phyloP scores from a whole-genome alignment of 1,139 yeast genomes.

The Nakaseomyces delphensis region DNA sequence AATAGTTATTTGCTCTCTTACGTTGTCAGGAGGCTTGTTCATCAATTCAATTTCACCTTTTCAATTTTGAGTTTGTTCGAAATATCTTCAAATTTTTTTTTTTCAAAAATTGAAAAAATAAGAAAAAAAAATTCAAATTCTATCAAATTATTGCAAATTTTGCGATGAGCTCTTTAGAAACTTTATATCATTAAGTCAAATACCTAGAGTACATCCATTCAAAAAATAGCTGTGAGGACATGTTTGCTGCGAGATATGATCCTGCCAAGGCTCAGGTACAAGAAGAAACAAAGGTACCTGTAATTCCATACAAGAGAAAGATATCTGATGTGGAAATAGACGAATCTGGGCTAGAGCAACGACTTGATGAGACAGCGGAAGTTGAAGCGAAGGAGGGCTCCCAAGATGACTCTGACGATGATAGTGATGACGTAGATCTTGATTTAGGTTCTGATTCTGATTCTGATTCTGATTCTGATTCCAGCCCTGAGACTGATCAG shows the following conservation, averaged over 20 bases:
- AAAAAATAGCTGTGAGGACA: no score
- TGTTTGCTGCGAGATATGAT: constrained; percentile 62
- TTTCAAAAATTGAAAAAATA: no score
- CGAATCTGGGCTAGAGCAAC: constrained; percentile 10
- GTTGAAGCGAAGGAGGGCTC: constrained; percentile 12
- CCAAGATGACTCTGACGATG: not conserved
- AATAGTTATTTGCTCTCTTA: no score
- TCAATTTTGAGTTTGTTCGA: no score
- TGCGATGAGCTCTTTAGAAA: constrained; percentile 5
- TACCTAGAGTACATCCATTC: no score
- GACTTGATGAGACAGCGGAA: constrained; percentile 10
- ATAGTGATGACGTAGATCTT: constrained; percentile 8
- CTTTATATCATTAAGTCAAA: no score
- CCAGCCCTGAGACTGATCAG: not conserved
- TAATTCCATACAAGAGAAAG: constrained; percentile 17
- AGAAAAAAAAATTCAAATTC: not conserved
- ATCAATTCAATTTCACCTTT: no score
- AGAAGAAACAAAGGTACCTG: constrained; percentile 9
- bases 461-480: not conserved
- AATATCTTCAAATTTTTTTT: not conserved
- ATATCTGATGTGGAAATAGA: constrained; percentile 6
- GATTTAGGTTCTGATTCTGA: constrained; percentile 9
- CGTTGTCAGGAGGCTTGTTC: no score
- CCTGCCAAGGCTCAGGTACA: constrained; percentile 36
- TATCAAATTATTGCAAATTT: no score